Percentiles rank a stretch among this genome's conserved stretches.
Evolutionary conservation across 441 rosid genomes (phyloP).

Genomic region (Arabidopsis lyrata): DNA sequence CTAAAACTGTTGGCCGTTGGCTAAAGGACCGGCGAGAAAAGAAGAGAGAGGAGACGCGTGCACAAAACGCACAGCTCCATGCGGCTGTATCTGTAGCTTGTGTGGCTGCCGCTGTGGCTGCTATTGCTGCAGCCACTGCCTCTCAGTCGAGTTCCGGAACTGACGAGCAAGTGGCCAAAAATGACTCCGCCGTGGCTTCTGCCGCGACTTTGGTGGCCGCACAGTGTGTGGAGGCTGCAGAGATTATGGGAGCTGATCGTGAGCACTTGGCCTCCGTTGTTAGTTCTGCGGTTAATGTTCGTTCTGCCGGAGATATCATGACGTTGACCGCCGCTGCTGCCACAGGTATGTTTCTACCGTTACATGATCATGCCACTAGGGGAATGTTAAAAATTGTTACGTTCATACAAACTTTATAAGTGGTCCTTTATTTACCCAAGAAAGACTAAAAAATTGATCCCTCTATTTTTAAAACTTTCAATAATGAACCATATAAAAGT

Average conservation of each 20-base stretch:
- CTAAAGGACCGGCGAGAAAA: constrained; percentile 85
- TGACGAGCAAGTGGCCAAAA: constrained; percentile 79
- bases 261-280: constrained; percentile 77
- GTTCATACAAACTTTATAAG: neutral
- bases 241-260: constrained; percentile 84
- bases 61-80: constrained; percentile 91
- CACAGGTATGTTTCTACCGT: constrained; percentile 58
- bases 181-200: constrained; percentile 81
- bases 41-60: constrained; percentile 85
- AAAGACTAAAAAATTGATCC: neutral
- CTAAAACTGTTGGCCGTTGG: constrained; percentile 92
- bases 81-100: constrained; percentile 85
- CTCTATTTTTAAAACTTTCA: neutral
- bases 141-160: constrained; percentile 68
- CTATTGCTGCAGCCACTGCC: constrained; percentile 82
- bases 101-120: constrained; percentile 85
- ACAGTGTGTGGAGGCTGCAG: constrained; percentile 90
- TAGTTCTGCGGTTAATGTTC: constrained; percentile 83
- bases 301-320: constrained; percentile 82
- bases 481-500: neutral
- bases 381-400: neutral
- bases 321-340: constrained; percentile 93
- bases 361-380: neutral
- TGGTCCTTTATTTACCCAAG: neutral
- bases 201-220: constrained; percentile 92